Evolutionary conservation across 176 grass and related monocot genomes (phyloP).

Genomic region (Eremochloa ophiuroides): DNA sequence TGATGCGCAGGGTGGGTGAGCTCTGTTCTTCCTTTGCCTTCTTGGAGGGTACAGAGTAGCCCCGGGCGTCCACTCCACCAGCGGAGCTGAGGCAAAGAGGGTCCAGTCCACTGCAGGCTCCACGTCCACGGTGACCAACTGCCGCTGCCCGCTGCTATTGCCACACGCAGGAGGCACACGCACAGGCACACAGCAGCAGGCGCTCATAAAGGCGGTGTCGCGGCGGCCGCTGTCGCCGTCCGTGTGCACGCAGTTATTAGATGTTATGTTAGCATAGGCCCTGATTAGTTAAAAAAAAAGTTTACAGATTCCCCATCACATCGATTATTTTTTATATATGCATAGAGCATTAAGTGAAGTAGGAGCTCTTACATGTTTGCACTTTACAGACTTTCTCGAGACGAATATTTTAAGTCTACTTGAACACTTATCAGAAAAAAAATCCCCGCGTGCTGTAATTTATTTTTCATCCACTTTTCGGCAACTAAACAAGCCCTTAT

Average conservation of each 20-base stretch:
- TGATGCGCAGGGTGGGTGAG: background rate
- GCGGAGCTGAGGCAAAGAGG: constrained; percentile 2
- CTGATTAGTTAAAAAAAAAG: too few relatives aligned
- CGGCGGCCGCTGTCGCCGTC: constrained; percentile 19
- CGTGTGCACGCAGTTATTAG: constrained; percentile 14
- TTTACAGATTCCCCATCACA: too few relatives aligned
- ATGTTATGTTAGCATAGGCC: too few relatives aligned
- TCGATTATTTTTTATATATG: too few relatives aligned
- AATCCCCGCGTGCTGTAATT: too few relatives aligned
- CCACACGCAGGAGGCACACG: constrained; percentile 12
- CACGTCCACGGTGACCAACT: background rate
- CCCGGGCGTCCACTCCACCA: constrained; percentile 31
- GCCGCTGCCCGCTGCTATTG: constrained; percentile 20
- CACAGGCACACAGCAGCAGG: background rate
- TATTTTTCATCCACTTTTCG: too few relatives aligned
- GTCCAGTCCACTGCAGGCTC: constrained; percentile 11
- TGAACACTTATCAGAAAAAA: too few relatives aligned
- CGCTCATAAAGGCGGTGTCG: constrained; percentile 21
- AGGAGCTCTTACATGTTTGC: too few relatives aligned
- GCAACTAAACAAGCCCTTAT: too few relatives aligned
- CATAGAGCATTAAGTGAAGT: too few relatives aligned
- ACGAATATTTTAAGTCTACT: too few relatives aligned
- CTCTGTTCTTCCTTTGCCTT: background rate
- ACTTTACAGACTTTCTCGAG: too few relatives aligned
- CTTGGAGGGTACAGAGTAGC: constrained; percentile 13